Base-by-base conservation (phyloP, 176 grass and related monocot genomes). In the Oryza longistaminata region DNA sequence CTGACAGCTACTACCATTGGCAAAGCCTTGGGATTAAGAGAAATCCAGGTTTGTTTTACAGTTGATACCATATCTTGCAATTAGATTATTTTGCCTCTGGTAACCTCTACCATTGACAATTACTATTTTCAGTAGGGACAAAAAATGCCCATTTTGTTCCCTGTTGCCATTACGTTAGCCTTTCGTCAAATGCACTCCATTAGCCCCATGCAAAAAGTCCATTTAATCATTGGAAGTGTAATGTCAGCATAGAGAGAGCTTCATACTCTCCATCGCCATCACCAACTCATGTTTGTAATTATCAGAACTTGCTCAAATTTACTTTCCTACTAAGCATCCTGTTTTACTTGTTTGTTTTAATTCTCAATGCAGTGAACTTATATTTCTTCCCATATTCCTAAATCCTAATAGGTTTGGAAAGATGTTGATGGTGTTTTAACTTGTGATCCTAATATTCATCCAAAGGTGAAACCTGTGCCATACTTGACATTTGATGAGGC, bases 1-100 rank as follows among this genome's bases (percentile, higher is more conserved):
- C 79, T 94, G 74, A 94, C 92, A 90, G 92, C 90, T 82, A 92
- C 90, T 33, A 92, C 89, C 65, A 94, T 92, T 83, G 92, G 92
- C 40, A 94, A 94, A 90, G 92, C 92, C 62, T 92, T 94, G 84
- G 92, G 92, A 70, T 85, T 94, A 71, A 82, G 73, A 85, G 92
- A 94, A 86, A 94, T 94, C 52, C 92, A 94, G 92, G 92, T 94
- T 80, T 89, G 68, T 79, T 77, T 89, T 7, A 74, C 46, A 27
- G 7, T 49, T 31, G 44, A 31, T 33, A 7, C 68, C 7, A 33
- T 10, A n/a, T 70, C 21, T 40, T 17, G 34, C 34, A 70, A 40
- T 70, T 70, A 70, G 19, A 39, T 70, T 39, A 64, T 42, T 27
- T 73, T 82, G 19, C 24, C n/a, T 66, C 25, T 17, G 24, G 22